A percentile compares a stretch with the other conserved stretches of the same genome.
Evolutionary conservation across 495 filamentous ascomycete species (phyloP).

Genomic region (Trichocladium antarcticum): DNA sequence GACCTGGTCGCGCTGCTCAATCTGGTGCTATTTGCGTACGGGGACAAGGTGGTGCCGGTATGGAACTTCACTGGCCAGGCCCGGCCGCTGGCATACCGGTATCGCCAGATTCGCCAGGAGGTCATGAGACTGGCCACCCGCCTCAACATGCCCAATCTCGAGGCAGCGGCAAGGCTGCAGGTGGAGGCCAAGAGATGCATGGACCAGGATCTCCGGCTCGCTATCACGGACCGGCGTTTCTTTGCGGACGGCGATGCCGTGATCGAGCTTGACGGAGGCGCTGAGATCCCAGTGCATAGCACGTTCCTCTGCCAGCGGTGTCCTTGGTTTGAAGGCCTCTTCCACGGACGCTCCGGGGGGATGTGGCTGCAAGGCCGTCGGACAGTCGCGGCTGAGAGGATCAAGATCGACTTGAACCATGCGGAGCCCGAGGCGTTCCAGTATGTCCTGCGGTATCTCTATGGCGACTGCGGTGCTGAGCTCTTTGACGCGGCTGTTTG

Average conservation of each 20-base stretch:
- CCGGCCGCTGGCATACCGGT: conserved; percentile 51
- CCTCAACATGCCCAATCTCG: conserved; percentile 55
- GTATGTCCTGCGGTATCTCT: conserved; percentile 71
- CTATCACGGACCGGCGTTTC: conserved; percentile 54
- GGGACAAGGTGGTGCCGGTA: conserved; percentile 66
- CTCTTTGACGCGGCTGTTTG: conserved; percentile 69
- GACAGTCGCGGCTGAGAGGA: conserved; percentile 25
- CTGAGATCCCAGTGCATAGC: conserved; percentile 60
- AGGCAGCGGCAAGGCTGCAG: conserved; percentile 66
- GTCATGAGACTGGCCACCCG: conserved; percentile 66
- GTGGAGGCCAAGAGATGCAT: conserved; percentile 49
- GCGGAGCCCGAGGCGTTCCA: conserved; percentile 59
- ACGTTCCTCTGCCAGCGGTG: conserved; percentile 69
- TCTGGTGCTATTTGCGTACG: conserved; percentile 68
- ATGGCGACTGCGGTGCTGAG: conserved; percentile 68
- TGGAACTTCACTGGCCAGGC: conserved; percentile 64
- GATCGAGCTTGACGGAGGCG: conserved; percentile 61
- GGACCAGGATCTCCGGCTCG: conserved; percentile 54
- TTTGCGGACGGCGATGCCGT: conserved; percentile 65
- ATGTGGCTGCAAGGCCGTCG: conserved; percentile 67
- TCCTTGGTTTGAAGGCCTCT: conserved; percentile 85
- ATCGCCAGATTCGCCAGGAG: conserved; percentile 67
- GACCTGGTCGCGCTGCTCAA: conserved; percentile 71
- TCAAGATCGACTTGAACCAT: conserved; percentile 76
- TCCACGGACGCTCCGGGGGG: conserved; percentile 72